A percentile compares a stretch with the other conserved stretches of the same genome.
phyloP scores from a whole-genome alignment of 805 yeast genomes.

The Myxozyma kluyveri region DNA sequence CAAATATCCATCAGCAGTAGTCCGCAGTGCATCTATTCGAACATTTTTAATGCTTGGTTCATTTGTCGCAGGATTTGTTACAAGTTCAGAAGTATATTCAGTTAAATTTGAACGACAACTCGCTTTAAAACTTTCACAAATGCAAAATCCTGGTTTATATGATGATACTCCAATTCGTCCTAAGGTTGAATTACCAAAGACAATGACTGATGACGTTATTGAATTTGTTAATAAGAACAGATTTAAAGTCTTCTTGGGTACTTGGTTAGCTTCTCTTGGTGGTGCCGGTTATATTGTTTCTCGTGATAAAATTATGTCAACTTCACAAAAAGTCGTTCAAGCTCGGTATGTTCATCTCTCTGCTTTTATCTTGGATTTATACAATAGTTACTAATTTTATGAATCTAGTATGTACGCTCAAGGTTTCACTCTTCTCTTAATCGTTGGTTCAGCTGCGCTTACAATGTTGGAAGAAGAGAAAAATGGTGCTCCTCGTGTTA shows the following conservation, averaged over 20 bases:
- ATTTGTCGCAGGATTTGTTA: constrained; percentile 23
- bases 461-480: constrained; percentile 40
- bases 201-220: constrained; percentile 20
- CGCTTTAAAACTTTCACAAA: constrained; percentile 30
- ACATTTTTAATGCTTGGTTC: constrained; percentile 19
- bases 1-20: constrained; percentile 8
- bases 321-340: constrained; percentile 76
- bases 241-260: constrained; percentile 53
- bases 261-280: constrained; percentile 77
- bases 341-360: constrained; percentile 46
- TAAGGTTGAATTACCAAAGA: constrained; percentile 17
- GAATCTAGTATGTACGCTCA: constrained; percentile 82
- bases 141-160: constrained; percentile 29
- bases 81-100: constrained; percentile 23
- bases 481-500: neutral
- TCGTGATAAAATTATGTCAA: constrained; percentile 70
- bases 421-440: constrained; percentile 68
- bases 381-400: neutral
- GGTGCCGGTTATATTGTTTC: constrained; percentile 76
- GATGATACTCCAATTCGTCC: neutral
- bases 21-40: constrained; percentile 18
- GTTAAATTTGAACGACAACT: constrained; percentile 32
- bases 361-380: neutral
- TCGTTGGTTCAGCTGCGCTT: constrained; percentile 60
- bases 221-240: constrained; percentile 19